Evolutionary conservation across 129 eudicot genomes (phyloP), one percentile per base, ranked within the genome.

Genomic region (Tagetes erecta): DNA sequence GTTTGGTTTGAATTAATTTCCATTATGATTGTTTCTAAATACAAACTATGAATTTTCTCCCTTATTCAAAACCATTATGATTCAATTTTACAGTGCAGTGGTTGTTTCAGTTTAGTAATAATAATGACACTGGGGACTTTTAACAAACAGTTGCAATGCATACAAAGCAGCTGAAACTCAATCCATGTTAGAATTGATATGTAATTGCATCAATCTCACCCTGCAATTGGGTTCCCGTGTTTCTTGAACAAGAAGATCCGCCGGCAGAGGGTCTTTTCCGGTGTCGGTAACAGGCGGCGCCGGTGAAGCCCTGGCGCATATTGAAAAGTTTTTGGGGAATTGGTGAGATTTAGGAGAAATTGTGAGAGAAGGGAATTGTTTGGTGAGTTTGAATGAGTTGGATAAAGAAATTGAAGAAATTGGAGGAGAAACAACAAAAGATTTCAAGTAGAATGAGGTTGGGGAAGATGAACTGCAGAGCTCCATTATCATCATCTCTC

Each of bases 211-310:
- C 27, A 20, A 33, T 55, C 88, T 84, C 70, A 93, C 98, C 71
- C 89, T 87, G 46, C 95, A 93, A 82, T 93, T 86, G 65, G 98
- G 95, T 78, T 86, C 89, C 40, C 63, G 84, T 64, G 80, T 74
- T 74, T 90, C 96, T n/a, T 80, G 75, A 42, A 94, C 87, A 13
- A 82, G 70, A 34, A 94, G 74, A 30, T 90, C 91, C 14, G 97
- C 98, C 5, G 98, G 98, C 2, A 94, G 81, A 63, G 87, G 88
- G 6, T 90, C 97, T 51, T 70, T 58, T 0, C 76, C 84, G 40
- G 66, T 10, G 4, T 80, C 87, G 51, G 49, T 73, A 36, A 65
- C 58, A 4, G 86, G 73, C 4, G 87, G 65, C 4, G 87, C 71
- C 2, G 95, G 73, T 0, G 88, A 75, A 13, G 85, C 85, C 56